Base-by-base conservation (phyloP, 169 alveolate genomes). In the Plasmodium gonderi region DNA sequence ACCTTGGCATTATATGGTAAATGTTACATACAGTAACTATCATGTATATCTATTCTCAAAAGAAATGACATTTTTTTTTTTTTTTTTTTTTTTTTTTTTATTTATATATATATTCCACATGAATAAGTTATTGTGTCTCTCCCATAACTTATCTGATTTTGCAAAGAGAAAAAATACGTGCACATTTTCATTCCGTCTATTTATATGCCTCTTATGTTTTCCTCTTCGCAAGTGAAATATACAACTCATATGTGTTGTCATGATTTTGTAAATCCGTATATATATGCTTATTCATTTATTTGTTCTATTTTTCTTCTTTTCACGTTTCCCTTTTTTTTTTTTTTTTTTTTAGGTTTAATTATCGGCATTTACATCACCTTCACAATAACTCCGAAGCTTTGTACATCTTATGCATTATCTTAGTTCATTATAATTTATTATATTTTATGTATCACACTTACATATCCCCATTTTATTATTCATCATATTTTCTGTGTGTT, bases 1-100 rank as follows among this genome's bases (percentile, higher is more conserved):
- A 99, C 99, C 44, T 96, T 98, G 78, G 99, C 99, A 26, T 98
- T 98, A 51, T 99, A 98, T 97, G 99, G 99, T 87, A 54, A 68
- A n/a, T n/a, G n/a, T n/a, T 8, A 0, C 69, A 0, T 31, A 54
- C 29, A 54, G 17, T 0, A 26, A 14, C 23, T 6, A 4, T 4
- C 51, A 42, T 42, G 51, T 9, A 42, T 9, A 54, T 54, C 33
- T 54, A 31, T 4, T 23, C 69, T n/a, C n/a, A n/a, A n/a, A n/a
- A n/a, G n/a, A n/a, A n/a, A n/a, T n/a, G n/a, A n/a, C n/a, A n/a
- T n/a, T n/a, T n/a, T n/a, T n/a, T n/a, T n/a, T n/a, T n/a, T n/a
- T n/a, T n/a, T n/a, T n/a, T n/a, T n/a, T n/a, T n/a, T n/a, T n/a
- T n/a, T n/a, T n/a, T n/a, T n/a, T n/a, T n/a, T n/a, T n/a, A n/a